Evolutionary conservation across 2,329 filamentous ascomycete species (phyloP), one percentile per base, ranked within the genome.

Genomic region (Fusarium staphyleae): DNA sequence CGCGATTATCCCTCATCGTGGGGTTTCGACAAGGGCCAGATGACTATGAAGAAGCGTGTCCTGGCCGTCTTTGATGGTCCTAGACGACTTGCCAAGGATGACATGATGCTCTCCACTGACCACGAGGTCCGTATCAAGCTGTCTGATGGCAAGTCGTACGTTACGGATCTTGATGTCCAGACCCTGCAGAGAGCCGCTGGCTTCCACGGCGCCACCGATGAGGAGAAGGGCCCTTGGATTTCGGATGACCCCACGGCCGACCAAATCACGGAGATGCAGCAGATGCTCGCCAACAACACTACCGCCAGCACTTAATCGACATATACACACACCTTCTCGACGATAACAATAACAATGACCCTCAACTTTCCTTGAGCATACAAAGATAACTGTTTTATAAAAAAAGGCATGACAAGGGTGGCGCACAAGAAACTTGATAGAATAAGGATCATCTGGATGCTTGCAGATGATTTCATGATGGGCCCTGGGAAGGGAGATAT

Each of bases 1-100:
- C 93, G 92, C 73, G 91, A 96, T 73, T 98, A 96, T 72, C 95
- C 95, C 11, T 86, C 90, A 0, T 93, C 90, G 2, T 99, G 95
- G 95, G 93, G 95, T 45, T 95, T 93, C 67, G 85, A 93, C 58
- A 87, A 90, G 68, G 89, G 91, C 68, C 92, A 95, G 78, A 96
- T 98, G 91, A 96, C 90, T 70, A 96, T 96, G 86, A 97, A 96
- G 85, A 97, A 97, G 84, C 90, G 95, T 22, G 91, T 97, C 48
- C 81, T 98, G 68, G 91, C 91, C 60, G 90, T 96, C 15, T 99
- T 96, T 68, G 92, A 98, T 69, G 95, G 95, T 1, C 83, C 83
- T 13, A 87, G 93, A 46, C 87, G 93, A 34, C 82, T 99, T 42
- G 95, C 90, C 84, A 98, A 98, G 79, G 95, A 99, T 71, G 95